A percentile compares a stretch with the other conserved stretches of the same genome.
phyloP scores from a whole-genome alignment of 176 grass and related monocot species.

The Zea mays region Zm-B73-REFERENCE-NAM-5.0 NC_050105.1:10471001-10471500 shows the following conservation, averaged over 20 bases:
- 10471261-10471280: not conserved
- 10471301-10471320: conserved; percentile 10
- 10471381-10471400: conserved; percentile 8
- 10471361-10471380: not conserved
- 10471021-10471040: too few species aligned
- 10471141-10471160: not conserved
- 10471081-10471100: not conserved
- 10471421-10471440: conserved; percentile 8
- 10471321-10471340: not conserved
- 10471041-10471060: too few species aligned
- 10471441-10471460: not conserved
- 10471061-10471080: not conserved
- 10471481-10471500: not conserved
- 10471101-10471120: not conserved
- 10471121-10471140: not conserved
- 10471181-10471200: not conserved
- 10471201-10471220: not conserved
- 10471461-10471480: not conserved
- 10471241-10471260: not conserved
- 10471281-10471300: not conserved
- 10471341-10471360: not conserved
- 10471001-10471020: too few species aligned
- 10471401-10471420: not conserved
- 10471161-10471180: not conserved
- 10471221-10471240: not conserved